Conservation (phyloP, 1,284 basidiomycete species). For the Ceratobasidium sp. region DNA sequence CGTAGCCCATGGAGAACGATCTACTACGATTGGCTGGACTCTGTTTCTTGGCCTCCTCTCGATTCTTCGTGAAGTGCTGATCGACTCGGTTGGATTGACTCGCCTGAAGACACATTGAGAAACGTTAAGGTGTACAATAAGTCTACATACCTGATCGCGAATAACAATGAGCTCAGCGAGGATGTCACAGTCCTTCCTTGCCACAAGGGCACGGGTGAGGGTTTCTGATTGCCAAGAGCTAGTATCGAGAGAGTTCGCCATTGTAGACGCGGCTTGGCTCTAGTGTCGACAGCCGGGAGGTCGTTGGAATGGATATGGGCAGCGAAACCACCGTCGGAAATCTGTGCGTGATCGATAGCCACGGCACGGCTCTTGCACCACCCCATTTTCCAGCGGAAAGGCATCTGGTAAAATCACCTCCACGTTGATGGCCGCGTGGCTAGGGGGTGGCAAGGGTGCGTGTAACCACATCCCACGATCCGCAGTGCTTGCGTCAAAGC, state of each 20-base stretch:
- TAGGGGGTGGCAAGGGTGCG: too few species aligned
- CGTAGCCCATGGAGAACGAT: conserved; percentile 1
- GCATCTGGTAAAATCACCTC: too few species aligned
- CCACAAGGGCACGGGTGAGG: conserved; percentile 4
- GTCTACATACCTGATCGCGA: background rate
- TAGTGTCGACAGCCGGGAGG: too few species aligned
- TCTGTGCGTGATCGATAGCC: too few species aligned
- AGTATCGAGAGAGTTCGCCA: background rate
- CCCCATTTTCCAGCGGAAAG: too few species aligned
- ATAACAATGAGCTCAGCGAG: background rate
- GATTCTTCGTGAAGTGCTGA: conserved; percentile 13
- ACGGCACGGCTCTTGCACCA: too few species aligned
- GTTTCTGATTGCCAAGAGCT: conserved; percentile 19
- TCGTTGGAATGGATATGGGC: too few species aligned
- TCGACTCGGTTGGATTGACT: conserved; percentile 10
- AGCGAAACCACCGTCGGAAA: too few species aligned
- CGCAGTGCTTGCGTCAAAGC: too few species aligned
- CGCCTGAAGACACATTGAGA: conserved; percentile 50
- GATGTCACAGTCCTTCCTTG: background rate
- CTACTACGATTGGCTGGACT: background rate
- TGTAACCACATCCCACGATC: too few species aligned
- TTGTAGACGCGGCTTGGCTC: too few species aligned
- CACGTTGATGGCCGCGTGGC: too few species aligned
- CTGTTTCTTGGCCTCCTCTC: background rate
- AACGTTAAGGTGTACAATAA: conserved; percentile 54